Evolutionary conservation across 1,284 basidiomycete species (phyloP), one percentile per base, ranked within the genome.

Genomic region (Coriolopsis trogii): DNA sequence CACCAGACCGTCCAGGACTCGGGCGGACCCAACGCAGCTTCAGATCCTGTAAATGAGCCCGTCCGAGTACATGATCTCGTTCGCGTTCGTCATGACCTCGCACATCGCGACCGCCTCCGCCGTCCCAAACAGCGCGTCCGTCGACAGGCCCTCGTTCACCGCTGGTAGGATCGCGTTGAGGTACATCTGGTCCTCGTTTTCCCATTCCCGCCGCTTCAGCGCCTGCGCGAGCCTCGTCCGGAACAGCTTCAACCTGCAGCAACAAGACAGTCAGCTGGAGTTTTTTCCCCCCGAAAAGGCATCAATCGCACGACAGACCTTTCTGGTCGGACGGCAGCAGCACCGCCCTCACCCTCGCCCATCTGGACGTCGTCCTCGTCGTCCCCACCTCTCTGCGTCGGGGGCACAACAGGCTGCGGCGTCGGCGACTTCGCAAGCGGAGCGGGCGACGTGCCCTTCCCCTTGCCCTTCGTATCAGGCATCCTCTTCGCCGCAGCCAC

Each of bases 31-130:
- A n/a, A n/a, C n/a, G n/a, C n/a, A n/a, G n/a, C n/a, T n/a, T n/a
- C n/a, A n/a, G n/a, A 89, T 81, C 65, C 82, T 87, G 69, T 89
- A 91, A 49, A 94, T 80, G 47, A 88, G 82, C 23, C 85, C 89
- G 36, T 90, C 91, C 53, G 85, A 86, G 61, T 93, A 80, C 92
- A 98, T 94, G 60, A 98, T 75, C 70, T 95, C 88, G 63, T 95
- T 91, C 21, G 79, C 79, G 36, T 90, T 85, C 45, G 84, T 79
- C 95, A 98, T 98, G 40, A 75, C 72, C 57, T 84, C 76, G 51
- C 90, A 87, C 38, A 89, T 87, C 51, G 78, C 76, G 18, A 80
- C 84, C 6, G 91, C 95, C 70, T 98, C 95, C 20, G 78, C 78
- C 1, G 84, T 87, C 8, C 89, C 87, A 67, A 94, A 98, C 40